Percentiles rank a stretch among this genome's conserved stretches.
These are phyloP conservation scores for Polygonum maritimum DNA, from an alignment of 148 eudicot species.

Conservation along the genomic window DNA sequence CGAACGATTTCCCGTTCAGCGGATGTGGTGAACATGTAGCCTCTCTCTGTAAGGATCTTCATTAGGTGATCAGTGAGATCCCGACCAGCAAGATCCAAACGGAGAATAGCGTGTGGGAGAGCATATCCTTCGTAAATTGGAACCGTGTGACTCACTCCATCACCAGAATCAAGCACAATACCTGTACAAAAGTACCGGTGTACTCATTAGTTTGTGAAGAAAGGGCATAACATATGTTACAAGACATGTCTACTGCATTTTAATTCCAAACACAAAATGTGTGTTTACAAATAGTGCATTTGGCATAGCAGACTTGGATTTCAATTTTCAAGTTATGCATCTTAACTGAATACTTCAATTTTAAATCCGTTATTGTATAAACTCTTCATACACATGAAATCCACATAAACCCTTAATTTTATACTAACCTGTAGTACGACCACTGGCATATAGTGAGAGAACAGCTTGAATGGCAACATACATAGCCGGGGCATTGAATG, in stretches of 20 bases:
- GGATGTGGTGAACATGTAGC: constrained; percentile 3
- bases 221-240: not conserved
- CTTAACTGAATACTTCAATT: no score
- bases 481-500: constrained; percentile 9
- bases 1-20: constrained; percentile 15
- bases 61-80: constrained; percentile 9
- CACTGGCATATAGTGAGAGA: constrained; percentile 11
- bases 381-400: no score
- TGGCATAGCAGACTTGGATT: no score
- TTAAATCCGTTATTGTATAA: no score
- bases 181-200: not conserved
- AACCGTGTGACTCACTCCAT: constrained; percentile 12
- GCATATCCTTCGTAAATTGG: constrained; percentile 10
- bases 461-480: constrained; percentile 12
- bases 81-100: constrained; percentile 12
- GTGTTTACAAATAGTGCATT: no score
- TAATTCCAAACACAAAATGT: no score
- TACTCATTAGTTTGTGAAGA: not conserved
- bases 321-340: no score
- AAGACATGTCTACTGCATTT: no score
- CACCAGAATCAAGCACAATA: constrained; percentile 12
- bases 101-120: constrained; percentile 8
- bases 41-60: constrained; percentile 7
- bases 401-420: not conserved
- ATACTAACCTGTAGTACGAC: constrained; percentile 7